Evolutionary conservation across 192 early-diverging fungal genomes (phyloP), one percentile per base, ranked within the genome.

Genomic region (Lobosporangium transversale): DNA sequence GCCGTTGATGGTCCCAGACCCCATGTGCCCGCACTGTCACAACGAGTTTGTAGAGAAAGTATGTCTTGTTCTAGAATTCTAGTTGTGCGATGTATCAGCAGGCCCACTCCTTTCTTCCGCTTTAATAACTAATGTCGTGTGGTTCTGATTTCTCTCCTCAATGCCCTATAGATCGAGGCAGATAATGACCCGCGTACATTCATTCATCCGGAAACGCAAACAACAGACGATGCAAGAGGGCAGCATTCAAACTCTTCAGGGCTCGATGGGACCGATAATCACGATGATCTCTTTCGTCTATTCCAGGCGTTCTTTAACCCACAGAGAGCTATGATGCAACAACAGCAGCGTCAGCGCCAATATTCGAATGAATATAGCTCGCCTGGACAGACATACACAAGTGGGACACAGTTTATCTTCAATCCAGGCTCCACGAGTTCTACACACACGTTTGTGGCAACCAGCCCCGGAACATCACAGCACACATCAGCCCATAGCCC

Each of bases 21-120:
- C 91, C n/a, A 89, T 89, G 42, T 95, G 94, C 59, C 91, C 92
- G 18, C 70, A 54, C 30, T 95, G 94, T 62, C 79, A 88, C 62
- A 78, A 82, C 47, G 88, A 92, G 58, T 95, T 95, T 74, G 92
- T 95, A n/a, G 93, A 95, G 81, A 85, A 94, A 83, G 90, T 93
- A 82, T 62, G 70, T 14, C 27, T 5, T n/a, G 21, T n/a, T n/a
- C n/a, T n/a, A n/a, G n/a, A n/a, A n/a, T 42, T 18, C 57, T 21
- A 23, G 24, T 56, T 2, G 17, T 3, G 12, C 11, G 57, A 12
- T 11, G 23, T 17, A 31, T 32, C 36, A 62, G 18, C 48, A 50
- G 18, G 32, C n/a, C 43, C 20, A 43, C 18, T 40, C 14, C 30
- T 37, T 35, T 50, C 18, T 49, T 33, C n/a, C n/a, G n/a, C n/a